Conservation (phyloP, 1,284 basidiomycete species). For the Ustilago lituana region DNA sequence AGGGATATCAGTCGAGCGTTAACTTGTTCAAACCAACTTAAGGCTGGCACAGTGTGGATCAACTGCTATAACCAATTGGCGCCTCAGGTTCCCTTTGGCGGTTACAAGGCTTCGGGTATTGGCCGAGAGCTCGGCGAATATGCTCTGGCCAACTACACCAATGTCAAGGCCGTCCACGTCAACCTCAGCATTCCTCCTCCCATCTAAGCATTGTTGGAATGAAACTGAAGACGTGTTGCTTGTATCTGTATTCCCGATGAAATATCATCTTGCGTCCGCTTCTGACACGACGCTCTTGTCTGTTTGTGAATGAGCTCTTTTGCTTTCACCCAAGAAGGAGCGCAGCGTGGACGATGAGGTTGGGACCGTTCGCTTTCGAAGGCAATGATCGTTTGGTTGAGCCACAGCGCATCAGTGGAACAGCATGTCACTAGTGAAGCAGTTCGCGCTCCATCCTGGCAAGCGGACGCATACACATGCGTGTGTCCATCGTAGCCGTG, state of each 20-base stretch:
- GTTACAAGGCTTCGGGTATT: slow-evolving; percentile 60
- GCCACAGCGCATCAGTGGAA: too few relatives aligned
- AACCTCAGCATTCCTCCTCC: slow-evolving; percentile 71
- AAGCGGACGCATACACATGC: too few relatives aligned
- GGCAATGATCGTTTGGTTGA: too few relatives aligned
- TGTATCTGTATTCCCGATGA: slow-evolving; percentile 30
- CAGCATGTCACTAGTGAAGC: too few relatives aligned
- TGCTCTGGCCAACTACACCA: slow-evolving; percentile 76
- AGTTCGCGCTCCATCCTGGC: too few relatives aligned
- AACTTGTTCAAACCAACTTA: slow-evolving; percentile 77
- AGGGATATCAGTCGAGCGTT: slow-evolving; percentile 80
- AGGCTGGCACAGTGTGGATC: slow-evolving; percentile 84
- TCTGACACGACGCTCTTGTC: too few relatives aligned
- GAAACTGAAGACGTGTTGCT: not conserved
- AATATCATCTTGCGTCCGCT: slow-evolving; percentile 24
- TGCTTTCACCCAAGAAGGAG: too few relatives aligned
- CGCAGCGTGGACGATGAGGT: too few relatives aligned
- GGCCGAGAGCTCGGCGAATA: slow-evolving; percentile 65
- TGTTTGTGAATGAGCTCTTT: too few relatives aligned
- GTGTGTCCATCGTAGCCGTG: too few relatives aligned
- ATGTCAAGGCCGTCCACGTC: slow-evolving; percentile 82
- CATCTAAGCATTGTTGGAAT: slow-evolving; percentile 24
- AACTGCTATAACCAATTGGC: slow-evolving; percentile 70
- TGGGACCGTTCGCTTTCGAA: too few relatives aligned
- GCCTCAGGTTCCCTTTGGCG: slow-evolving; percentile 51